Conservation (phyloP, 2,329 filamentous ascomycete genomes). For the Microdochium trichocladiopsis region DNA sequence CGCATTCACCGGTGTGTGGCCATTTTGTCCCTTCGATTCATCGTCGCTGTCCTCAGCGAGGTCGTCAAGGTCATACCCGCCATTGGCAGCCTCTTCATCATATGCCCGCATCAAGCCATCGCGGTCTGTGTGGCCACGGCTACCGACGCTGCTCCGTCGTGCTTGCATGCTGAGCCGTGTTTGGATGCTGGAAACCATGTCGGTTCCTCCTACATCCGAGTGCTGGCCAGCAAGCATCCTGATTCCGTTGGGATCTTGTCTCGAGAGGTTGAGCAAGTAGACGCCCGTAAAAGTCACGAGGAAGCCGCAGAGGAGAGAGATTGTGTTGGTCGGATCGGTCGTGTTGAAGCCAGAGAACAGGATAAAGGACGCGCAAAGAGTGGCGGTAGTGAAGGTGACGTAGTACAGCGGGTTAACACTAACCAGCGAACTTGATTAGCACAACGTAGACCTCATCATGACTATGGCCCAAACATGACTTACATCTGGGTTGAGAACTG, state of each 20-base stretch:
- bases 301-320: constrained; percentile 89
- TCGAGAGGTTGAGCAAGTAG: constrained; percentile 92
- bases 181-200: constrained; percentile 81
- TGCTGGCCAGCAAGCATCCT: constrained; percentile 55
- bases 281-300: constrained; percentile 92
- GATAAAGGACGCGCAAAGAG: constrained; percentile 89
- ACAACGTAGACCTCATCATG: not conserved
- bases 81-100: constrained; percentile 67
- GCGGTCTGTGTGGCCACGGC: constrained; percentile 58
- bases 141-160: constrained; percentile 65
- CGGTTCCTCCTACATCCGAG: constrained; percentile 79
- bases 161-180: constrained; percentile 92
- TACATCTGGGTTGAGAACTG: constrained; percentile 98
- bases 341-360: constrained; percentile 96
- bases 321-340: constrained; percentile 81
- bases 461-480: constrained; percentile 24
- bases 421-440: constrained; percentile 13
- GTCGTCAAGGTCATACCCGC: constrained; percentile 70
- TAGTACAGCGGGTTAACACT: constrained; percentile 97
- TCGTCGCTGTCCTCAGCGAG: constrained; percentile 72
- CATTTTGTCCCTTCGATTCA: constrained; percentile 38
- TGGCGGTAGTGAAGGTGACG: constrained; percentile 93
- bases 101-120: constrained; percentile 84
- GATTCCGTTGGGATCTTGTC: constrained; percentile 78
- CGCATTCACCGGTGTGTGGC: constrained; percentile 16